These are phyloP conservation scores for Thoreauomyces humboldtii DNA, from an alignment of 192 early-diverging fungal species.

Conservation along the genomic window DNA sequence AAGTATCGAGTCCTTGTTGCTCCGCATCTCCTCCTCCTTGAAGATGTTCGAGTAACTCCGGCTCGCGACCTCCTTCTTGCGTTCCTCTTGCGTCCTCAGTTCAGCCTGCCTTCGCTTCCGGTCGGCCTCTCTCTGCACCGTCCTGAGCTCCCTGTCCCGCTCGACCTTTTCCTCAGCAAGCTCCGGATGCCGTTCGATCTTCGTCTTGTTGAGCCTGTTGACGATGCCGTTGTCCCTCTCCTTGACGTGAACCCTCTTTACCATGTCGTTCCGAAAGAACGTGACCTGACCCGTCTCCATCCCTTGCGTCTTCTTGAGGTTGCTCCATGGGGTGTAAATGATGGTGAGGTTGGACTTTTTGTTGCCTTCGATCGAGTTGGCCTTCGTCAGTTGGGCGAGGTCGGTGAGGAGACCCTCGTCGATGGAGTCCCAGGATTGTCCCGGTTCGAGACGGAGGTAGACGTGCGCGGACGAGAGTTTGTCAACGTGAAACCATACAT, in stretches of 20 bases:
- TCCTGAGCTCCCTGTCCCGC: slow-evolving; percentile 42
- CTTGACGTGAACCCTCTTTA: slow-evolving; percentile 78
- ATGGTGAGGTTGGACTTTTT: slow-evolving; percentile 89
- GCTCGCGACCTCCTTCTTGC: slow-evolving; percentile 35
- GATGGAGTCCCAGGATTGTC: slow-evolving; percentile 75
- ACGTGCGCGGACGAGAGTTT: slow-evolving; percentile 97
- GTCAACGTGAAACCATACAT: slow-evolving; percentile 98
- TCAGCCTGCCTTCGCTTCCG: slow-evolving; percentile 42
- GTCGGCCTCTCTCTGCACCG: slow-evolving; percentile 33
- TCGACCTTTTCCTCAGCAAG: slow-evolving; percentile 70
- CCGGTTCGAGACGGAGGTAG: slow-evolving; percentile 77
- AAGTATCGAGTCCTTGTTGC: slow-evolving; percentile 25
- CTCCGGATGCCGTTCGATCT: slow-evolving; percentile 72
- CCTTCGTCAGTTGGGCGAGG: slow-evolving; percentile 91
- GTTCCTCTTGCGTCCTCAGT: slow-evolving; percentile 38
- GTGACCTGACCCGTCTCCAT: slow-evolving; percentile 98
- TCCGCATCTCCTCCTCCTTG: slow-evolving; percentile 35
- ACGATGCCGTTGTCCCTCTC: slow-evolving; percentile 79
- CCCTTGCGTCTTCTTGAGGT: slow-evolving; percentile 84
- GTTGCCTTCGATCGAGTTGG: slow-evolving; percentile 96
- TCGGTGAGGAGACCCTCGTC: slow-evolving; percentile 72
- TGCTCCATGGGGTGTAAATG: slow-evolving; percentile 84
- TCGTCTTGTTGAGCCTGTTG: slow-evolving; percentile 94
- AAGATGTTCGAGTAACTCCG: slow-evolving; percentile 44
- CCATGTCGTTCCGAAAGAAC: slow-evolving; percentile 76